Conservation (phyloP, 805 yeast genomes). For the Ogataea thermomethanolica region DNA sequence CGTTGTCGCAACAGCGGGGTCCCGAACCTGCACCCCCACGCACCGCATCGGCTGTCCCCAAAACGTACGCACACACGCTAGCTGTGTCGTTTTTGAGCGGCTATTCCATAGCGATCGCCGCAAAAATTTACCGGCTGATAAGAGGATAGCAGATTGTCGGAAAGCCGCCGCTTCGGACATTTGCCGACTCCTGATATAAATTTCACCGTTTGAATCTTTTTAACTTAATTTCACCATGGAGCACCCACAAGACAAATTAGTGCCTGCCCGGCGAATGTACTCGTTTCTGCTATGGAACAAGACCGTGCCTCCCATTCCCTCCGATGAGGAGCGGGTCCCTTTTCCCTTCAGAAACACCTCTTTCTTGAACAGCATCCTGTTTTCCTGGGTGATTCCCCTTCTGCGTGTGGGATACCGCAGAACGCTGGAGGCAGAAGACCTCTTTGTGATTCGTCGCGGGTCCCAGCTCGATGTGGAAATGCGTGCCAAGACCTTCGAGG, state of each 20-base stretch:
- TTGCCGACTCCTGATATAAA: neutral
- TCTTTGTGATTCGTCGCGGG: constrained; percentile 44
- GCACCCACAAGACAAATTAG: constrained; percentile 3
- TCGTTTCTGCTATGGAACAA: constrained; percentile 31
- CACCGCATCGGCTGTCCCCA: no score
- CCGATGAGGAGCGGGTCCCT: constrained; percentile 43
- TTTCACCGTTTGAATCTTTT: neutral
- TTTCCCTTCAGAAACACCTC: constrained; percentile 44
- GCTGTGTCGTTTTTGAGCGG: constrained; percentile 16
- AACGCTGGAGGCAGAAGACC: constrained; percentile 63
- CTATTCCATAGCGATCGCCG: constrained; percentile 14
- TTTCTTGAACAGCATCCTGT: constrained; percentile 42
- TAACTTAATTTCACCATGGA: neutral
- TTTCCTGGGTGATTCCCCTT: constrained; percentile 68
- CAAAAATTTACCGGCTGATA: constrained; percentile 9
- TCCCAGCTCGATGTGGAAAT: constrained; percentile 39
- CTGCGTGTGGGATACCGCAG: constrained; percentile 67
- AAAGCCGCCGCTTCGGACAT: neutral
- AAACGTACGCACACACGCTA: constrained; percentile 11
- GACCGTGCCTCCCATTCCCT: constrained; percentile 51
- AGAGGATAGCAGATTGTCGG: neutral
- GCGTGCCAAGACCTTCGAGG: constrained; percentile 35
- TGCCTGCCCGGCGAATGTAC: constrained; percentile 35
- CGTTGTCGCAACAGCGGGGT: no score
- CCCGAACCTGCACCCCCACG: no score